These are phyloP conservation scores for Leucosporidium scottii DNA, from an alignment of 768 basidiomycete species.

Conservation along the genomic window DNA sequence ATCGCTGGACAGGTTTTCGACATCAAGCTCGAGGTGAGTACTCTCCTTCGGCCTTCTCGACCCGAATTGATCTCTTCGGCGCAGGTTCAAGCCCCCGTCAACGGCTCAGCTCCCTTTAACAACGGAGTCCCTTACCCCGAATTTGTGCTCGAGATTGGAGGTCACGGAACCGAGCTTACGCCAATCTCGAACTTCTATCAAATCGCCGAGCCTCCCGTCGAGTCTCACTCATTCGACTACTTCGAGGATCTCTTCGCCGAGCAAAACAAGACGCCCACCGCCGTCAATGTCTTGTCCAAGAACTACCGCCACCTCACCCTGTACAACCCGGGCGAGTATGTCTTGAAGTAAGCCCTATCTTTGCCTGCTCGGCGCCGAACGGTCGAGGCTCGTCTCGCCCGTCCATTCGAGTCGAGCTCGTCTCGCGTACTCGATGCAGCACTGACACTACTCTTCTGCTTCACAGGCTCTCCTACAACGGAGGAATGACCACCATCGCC, in stretches of 20 bases:
- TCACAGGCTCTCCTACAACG: constrained; percentile 41
- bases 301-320: constrained; percentile 42
- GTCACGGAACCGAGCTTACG: constrained; percentile 34
- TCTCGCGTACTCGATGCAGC: too few relatives aligned
- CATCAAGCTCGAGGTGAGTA: constrained; percentile 36
- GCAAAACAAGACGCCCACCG: constrained; percentile 36
- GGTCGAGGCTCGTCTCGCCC: too few relatives aligned
- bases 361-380: too few relatives aligned
- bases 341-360: constrained; percentile 16
- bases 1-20: constrained; percentile 37
- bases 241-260: constrained; percentile 43
- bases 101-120: constrained; percentile 44
- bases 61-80: too few relatives aligned
- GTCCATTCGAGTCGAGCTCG: too few relatives aligned
- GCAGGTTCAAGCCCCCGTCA: constrained; percentile 43
- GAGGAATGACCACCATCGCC: constrained; percentile 39
- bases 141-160: constrained; percentile 40
- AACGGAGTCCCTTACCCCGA: constrained; percentile 39
- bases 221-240: constrained; percentile 40
- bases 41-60: too few relatives aligned
- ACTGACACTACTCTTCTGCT: too few relatives aligned
- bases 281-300: constrained; percentile 43
- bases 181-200: constrained; percentile 39
- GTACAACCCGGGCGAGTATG: constrained; percentile 42
- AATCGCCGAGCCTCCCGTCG: constrained; percentile 35